Evolutionary conservation across 345 rosid genomes (phyloP).

Genomic region (Camelina sativa): DNA sequence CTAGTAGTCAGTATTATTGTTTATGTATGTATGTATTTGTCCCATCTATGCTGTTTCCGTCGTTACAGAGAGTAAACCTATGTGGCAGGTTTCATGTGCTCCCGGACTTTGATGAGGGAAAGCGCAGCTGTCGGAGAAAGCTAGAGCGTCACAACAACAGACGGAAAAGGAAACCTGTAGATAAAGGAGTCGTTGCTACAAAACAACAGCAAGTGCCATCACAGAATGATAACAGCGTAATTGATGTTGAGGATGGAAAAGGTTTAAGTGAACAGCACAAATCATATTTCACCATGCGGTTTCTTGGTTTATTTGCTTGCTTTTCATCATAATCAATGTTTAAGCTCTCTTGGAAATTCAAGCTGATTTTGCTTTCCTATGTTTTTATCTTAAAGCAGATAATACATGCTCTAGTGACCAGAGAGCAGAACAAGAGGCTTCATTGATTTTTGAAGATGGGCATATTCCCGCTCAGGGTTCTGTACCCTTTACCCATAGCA

Average conservation of each 20-base stretch:
- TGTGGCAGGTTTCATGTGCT: conserved; percentile 80
- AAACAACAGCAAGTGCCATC: conserved; percentile 50
- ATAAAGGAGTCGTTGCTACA: conserved; percentile 47
- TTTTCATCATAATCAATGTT: conserved; percentile 2
- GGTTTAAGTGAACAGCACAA: conserved; percentile 46
- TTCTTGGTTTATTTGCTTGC: conserved; percentile 16
- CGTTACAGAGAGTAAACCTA: conserved; percentile 7
- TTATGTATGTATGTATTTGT: background rate
- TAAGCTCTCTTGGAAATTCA: conserved; percentile 15
- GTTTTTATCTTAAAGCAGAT: conserved; percentile 46
- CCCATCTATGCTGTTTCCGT: background rate
- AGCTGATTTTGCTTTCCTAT: conserved; percentile 18
- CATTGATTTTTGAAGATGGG: conserved; percentile 65
- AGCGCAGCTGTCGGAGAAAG: conserved; percentile 91
- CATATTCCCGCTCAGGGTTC: conserved; percentile 51
- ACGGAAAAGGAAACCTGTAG: conserved; percentile 69
- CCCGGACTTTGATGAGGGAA: conserved; percentile 90
- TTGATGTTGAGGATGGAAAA: conserved; percentile 69
- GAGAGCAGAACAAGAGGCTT: conserved; percentile 62
- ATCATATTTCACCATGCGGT: conserved; percentile 13
- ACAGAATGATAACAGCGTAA: conserved; percentile 48
- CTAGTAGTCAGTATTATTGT: conserved; percentile 7
- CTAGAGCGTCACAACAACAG: conserved; percentile 90
- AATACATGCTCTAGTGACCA: conserved; percentile 53
- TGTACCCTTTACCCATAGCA: conserved; percentile 56